Percentiles rank a stretch among this genome's conserved stretches.
These are phyloP conservation scores for Telopea speciosissima DNA, from an alignment of 177 flowering plant genomes.

Conservation along the genomic window DNA sequence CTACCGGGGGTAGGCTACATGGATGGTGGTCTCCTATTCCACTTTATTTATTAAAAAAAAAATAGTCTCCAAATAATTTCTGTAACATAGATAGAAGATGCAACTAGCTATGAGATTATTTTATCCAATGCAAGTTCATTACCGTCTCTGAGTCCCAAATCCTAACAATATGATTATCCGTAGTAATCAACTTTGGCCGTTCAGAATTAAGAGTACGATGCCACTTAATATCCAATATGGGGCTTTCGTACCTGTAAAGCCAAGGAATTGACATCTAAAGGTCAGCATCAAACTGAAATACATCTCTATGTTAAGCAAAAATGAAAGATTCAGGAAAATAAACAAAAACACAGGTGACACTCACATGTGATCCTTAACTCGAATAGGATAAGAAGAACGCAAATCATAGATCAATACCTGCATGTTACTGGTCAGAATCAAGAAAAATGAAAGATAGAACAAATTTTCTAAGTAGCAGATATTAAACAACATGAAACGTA, in stretches of 20 bases:
- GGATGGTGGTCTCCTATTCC: too few species aligned
- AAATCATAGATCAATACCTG: slow-evolving; percentile 92
- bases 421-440: slow-evolving; percentile 13
- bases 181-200: slow-evolving; percentile 59
- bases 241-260: slow-evolving; percentile 71
- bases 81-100: not conserved
- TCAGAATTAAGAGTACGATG: slow-evolving; percentile 71
- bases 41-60: too few species aligned
- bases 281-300: not conserved
- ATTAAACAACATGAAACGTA: not conserved
- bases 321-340: not conserved
- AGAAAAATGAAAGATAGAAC: not conserved
- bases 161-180: slow-evolving; percentile 78
- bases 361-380: slow-evolving; percentile 88
- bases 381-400: slow-evolving; percentile 79
- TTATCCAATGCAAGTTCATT: slow-evolving; percentile 9
- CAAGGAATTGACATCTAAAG: slow-evolving; percentile 2
- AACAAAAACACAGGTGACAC: slow-evolving; percentile 16
- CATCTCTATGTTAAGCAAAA: not conserved
- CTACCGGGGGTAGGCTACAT: too few species aligned
- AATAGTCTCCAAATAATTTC: too few species aligned
- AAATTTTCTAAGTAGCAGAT: not conserved
- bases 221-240: slow-evolving; percentile 91
- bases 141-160: slow-evolving; percentile 97
- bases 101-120: not conserved